Conservation (phyloP, 2,329 filamentous ascomycete species). For the Leptosphaerulina australis region DNA sequence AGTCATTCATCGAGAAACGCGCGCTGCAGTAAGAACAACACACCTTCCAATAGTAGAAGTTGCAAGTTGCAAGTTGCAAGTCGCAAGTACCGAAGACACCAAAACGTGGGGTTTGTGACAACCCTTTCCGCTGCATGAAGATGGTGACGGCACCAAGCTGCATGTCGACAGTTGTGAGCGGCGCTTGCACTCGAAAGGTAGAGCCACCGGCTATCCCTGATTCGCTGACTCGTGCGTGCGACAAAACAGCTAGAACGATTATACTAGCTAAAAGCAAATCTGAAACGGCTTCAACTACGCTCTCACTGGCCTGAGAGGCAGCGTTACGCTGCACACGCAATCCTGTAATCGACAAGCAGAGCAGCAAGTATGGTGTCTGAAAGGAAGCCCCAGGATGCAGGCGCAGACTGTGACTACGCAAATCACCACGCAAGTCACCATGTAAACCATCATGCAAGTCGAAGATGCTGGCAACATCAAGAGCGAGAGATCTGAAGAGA, state of each 20-base stretch:
- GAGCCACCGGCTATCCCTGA: constrained; percentile 28
- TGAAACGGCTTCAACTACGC: constrained; percentile 43
- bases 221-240: constrained; percentile 36
- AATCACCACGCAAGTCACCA: neutral
- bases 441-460: neutral
- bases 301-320: constrained; percentile 35
- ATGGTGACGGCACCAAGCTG: constrained; percentile 33
- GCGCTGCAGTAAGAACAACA: neutral
- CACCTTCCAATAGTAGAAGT: neutral
- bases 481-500: constrained; percentile 12
- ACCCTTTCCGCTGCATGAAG: constrained; percentile 40
- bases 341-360: constrained; percentile 13
- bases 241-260: constrained; percentile 31
- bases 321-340: constrained; percentile 40
- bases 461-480: constrained; percentile 4
- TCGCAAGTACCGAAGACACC: constrained; percentile 12
- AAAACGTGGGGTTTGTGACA: constrained; percentile 30
- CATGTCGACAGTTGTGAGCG: constrained; percentile 27
- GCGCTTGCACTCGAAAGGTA: constrained; percentile 41
- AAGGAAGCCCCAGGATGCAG: constrained; percentile 8
- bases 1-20: neutral
- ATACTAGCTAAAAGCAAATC: constrained; percentile 42
- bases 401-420: constrained; percentile 1
- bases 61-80: constrained; percentile 11
- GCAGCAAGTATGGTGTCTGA: constrained; percentile 19